phyloP scores from a whole-genome alignment of 495 filamentous ascomycete genomes.

The Aspergillus sclerotiicarbonarius region DNA sequence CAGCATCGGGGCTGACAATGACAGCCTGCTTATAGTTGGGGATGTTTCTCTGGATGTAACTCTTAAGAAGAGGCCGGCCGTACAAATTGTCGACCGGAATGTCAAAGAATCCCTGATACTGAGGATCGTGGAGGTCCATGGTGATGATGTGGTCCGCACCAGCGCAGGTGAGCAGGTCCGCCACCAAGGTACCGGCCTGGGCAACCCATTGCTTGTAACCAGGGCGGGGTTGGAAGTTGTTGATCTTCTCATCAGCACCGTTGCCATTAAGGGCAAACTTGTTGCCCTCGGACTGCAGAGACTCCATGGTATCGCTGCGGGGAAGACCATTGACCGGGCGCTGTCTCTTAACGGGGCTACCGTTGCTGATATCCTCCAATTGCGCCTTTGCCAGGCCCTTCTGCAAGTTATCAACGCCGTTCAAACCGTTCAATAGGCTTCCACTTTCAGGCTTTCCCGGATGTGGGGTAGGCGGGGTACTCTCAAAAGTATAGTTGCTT shows the following conservation, averaged over 20 bases:
- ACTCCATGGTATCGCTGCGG: constrained; percentile 64
- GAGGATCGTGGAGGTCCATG: constrained; percentile 93
- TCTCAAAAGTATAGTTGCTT: constrained; percentile 88
- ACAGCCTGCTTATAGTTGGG: constrained; percentile 84
- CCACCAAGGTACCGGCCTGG: constrained; percentile 92
- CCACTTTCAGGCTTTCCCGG: constrained; percentile 62
- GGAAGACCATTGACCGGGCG: constrained; percentile 39
- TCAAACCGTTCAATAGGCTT: constrained; percentile 58
- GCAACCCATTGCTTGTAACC: constrained; percentile 99
- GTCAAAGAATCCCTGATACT: constrained; percentile 98
- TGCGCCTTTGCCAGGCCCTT: constrained; percentile 63
- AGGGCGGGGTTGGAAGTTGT: constrained; percentile 72
- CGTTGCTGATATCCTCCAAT: constrained; percentile 51
- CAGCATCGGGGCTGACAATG: constrained; percentile 94
- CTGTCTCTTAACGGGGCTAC: constrained; percentile 37
- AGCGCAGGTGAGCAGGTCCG: constrained; percentile 90
- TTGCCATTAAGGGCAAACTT: constrained; percentile 26
- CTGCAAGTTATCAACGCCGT: constrained; percentile 59
- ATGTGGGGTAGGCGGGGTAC: constrained; percentile 79
- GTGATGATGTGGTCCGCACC: constrained; percentile 97
- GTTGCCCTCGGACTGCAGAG: constrained; percentile 45
- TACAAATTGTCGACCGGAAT: constrained; percentile 98
- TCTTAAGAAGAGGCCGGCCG: constrained; percentile 79
- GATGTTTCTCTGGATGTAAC: constrained; percentile 86
- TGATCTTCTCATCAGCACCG: constrained; percentile 54